These are phyloP conservation scores for Solanum hybrid DNA, from an alignment of 305 asterid species.

Conservation along the genomic window DNA sequence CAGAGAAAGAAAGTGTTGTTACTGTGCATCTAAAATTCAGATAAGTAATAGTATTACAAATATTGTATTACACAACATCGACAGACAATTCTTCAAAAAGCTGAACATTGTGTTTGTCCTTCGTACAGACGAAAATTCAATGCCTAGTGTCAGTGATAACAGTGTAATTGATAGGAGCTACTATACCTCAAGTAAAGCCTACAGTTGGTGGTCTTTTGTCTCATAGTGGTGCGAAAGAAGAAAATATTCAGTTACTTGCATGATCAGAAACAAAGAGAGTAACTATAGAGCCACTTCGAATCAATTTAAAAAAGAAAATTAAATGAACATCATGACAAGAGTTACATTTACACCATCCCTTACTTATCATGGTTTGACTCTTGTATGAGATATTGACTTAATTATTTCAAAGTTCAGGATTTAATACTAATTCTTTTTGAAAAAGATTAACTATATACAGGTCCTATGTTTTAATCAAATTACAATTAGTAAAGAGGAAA, in stretches of 20 bases:
- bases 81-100: neutral
- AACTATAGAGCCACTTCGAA: neutral
- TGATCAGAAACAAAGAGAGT: neutral
- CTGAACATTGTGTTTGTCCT: neutral
- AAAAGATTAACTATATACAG: neutral
- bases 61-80: neutral
- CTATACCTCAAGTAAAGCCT: neutral
- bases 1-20: neutral
- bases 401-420: neutral
- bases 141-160: neutral
- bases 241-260: neutral
- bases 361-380: neutral
- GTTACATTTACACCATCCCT: neutral
- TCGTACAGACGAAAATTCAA: neutral
- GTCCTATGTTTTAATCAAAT: neutral
- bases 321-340: neutral
- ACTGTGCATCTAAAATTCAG: neutral
- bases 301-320: neutral
- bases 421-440: neutral
- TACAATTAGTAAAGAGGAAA: neutral
- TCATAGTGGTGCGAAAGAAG: neutral
- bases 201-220: neutral
- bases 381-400: neutral
- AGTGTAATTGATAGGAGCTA: neutral
- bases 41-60: neutral